These are phyloP conservation scores for Botrytis byssoidea DNA, from an alignment of 2,329 filamentous ascomycete genomes.

Conservation along the genomic window DNA sequence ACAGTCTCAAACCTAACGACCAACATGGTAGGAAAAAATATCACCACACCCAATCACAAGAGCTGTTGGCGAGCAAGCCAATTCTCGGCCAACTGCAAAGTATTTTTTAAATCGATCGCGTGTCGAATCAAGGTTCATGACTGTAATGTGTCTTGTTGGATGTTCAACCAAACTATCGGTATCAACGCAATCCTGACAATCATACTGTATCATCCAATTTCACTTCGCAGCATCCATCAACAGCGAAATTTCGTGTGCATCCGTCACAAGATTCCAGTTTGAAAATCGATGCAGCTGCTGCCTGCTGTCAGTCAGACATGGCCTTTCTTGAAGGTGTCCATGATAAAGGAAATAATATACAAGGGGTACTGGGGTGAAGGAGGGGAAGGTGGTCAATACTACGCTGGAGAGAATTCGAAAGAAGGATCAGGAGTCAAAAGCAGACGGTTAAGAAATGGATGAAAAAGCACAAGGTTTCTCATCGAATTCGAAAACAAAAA, in stretches of 20 bases:
- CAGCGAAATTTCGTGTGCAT: background rate
- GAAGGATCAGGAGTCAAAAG: background rate
- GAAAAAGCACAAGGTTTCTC: background rate
- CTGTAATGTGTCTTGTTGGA: background rate
- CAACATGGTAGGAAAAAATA: background rate
- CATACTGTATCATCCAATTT: background rate
- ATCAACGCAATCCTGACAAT: background rate
- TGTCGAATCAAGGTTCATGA: background rate
- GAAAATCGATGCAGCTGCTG: background rate
- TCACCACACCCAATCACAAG: background rate
- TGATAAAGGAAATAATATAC: background rate
- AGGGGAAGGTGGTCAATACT: background rate
- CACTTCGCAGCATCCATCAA: background rate
- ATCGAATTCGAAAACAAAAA: too few species aligned
- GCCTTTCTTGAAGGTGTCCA: background rate
- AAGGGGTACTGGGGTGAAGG: too few species aligned
- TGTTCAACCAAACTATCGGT: slow-evolving; percentile 3
- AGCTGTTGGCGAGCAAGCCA: background rate
- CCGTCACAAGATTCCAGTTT: background rate
- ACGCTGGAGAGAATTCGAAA: background rate
- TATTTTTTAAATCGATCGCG: background rate
- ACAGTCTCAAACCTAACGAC: background rate
- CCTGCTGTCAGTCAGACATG: background rate
- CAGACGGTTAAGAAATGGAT: background rate
- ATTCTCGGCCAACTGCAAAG: background rate